Evolutionary conservation across 108 stramenopile genomes (phyloP).

Genomic region (Licmophora abbreviata): DNA sequence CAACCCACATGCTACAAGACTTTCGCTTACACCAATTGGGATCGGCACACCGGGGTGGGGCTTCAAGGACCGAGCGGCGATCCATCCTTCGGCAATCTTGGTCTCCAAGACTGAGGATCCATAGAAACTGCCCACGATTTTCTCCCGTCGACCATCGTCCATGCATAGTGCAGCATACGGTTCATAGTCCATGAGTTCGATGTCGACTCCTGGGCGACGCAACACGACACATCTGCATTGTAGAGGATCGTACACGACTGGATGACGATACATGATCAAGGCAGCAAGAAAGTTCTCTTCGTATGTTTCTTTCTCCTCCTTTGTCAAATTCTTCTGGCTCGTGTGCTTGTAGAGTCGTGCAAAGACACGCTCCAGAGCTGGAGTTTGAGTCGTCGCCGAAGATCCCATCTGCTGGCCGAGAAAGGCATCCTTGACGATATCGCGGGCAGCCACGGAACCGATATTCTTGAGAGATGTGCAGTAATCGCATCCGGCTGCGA

Average conservation of each 20-base stretch:
- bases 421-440: constrained; percentile 44
- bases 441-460: constrained; percentile 79
- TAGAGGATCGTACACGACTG: constrained; percentile 72
- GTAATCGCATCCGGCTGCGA: constrained; percentile 95
- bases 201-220: constrained; percentile 3
- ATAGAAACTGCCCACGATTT: constrained; percentile 36
- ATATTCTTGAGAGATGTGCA: constrained; percentile 69
- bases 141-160: constrained; percentile 21
- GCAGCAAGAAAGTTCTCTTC: constrained; percentile 69
- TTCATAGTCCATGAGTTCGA: constrained; percentile 40
- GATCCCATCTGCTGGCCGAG: background rate
- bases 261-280: constrained; percentile 85
- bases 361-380: constrained; percentile 7
- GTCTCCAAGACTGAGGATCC: constrained; percentile 16
- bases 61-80: constrained; percentile 19
- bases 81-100: constrained; percentile 29
- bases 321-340: constrained; percentile 7
- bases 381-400: background rate
- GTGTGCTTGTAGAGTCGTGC: constrained; percentile 11
- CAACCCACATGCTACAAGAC: too few relatives aligned
- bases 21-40: background rate
- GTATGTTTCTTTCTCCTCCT: constrained; percentile 53
- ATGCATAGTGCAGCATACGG: constrained; percentile 49
- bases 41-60: background rate
- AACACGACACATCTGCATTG: constrained; percentile 18